A percentile compares a stretch with the other conserved stretches of the same genome.
phyloP scores from a whole-genome alignment of 1,284 basidiomycete genomes.

The Ustilago hordei region DNA sequence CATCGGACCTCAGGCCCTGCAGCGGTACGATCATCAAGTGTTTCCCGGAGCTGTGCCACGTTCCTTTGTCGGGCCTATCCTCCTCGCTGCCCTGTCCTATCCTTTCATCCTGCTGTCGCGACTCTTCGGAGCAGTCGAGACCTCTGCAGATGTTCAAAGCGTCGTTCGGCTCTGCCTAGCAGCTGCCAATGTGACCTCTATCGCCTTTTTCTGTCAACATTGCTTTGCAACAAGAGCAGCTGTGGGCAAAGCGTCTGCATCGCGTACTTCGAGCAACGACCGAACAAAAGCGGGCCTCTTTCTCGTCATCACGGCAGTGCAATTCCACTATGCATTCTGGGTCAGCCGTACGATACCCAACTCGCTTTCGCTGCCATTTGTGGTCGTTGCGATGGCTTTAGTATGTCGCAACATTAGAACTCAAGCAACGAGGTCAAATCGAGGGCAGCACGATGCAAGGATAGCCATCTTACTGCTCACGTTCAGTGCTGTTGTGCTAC shows the following conservation, averaged over 20 bases:
- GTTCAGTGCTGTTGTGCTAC: slow-evolving; percentile 79
- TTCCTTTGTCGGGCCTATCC: slow-evolving; percentile 80
- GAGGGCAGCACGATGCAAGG: not conserved
- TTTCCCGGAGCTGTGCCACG: slow-evolving; percentile 92
- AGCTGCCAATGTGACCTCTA: slow-evolving; percentile 76
- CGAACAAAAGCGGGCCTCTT: slow-evolving; percentile 59
- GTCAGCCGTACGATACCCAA: slow-evolving; percentile 92
- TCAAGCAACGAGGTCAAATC: slow-evolving; percentile 13
- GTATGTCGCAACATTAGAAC: slow-evolving; percentile 71
- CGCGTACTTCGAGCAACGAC: not conserved
- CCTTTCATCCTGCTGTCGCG: slow-evolving; percentile 67
- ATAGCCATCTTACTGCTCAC: slow-evolving; percentile 74
- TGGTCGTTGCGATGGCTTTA: slow-evolving; percentile 75
- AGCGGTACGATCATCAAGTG: slow-evolving; percentile 86
- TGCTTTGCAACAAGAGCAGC: slow-evolving; percentile 67
- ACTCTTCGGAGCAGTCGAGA: slow-evolving; percentile 71
- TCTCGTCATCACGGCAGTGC: slow-evolving; percentile 78
- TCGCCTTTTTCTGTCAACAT: slow-evolving; percentile 78
- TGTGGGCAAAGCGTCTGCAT: not conserved
- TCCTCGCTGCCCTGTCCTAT: slow-evolving; percentile 60
- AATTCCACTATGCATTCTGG: slow-evolving; percentile 95
- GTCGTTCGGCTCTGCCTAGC: slow-evolving; percentile 82
- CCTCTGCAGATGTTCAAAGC: slow-evolving; percentile 76
- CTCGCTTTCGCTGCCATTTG: slow-evolving; percentile 86
- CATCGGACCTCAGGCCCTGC: slow-evolving; percentile 66